Evolutionary conservation across 2,329 filamentous ascomycete genomes (phyloP), one percentile per base, ranked within the genome.

Genomic region (Aspergillus sp.): DNA sequence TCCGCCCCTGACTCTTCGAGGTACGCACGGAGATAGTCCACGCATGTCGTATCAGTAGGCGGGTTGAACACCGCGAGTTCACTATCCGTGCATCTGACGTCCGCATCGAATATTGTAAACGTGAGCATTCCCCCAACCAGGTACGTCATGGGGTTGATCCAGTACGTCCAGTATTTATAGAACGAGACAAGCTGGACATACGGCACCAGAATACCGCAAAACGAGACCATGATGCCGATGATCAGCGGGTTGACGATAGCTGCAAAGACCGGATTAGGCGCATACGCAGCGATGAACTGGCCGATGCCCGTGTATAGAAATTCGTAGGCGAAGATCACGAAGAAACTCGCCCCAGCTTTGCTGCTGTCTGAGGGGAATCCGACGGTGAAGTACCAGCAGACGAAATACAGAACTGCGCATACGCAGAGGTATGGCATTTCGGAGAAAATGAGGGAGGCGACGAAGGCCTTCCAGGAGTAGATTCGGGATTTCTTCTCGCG

Each of bases 201-300:
- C 0, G 88, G 84, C 1, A 87, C 81, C 2, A 91, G 82, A 12
- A 91, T 84, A 51, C 89, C 89, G 70, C 89, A 90, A 78, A 91
- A 90, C 3, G 88, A 74, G 13, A 81, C 80, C 61, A 90, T 87
- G 73, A 87, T 83, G 68, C 89, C 84, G 73, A 91, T 87, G 78
- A 91, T 87, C 75, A 91, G 86, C 0, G 88, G 88, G 67, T 91
- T 90, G 45, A 84, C 84, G 59, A 91, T 89, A 51, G 89, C 85
- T 0, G 88, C 89, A 70, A 91, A 90, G 53, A 80, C 85, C 0
- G 89, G 75, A 59, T 79, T 79, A 33, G 75, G 89, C 0, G 89
- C 87, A 69, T 90, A 91, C 0, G 90, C 89, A 56, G 86, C 88
- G 62, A 93, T 89, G 85, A 88, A 91, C 70, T 91, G 89, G 15